Evolutionary conservation across 768 basidiomycete species (phyloP).

Genomic region (Lactarius hengduanensis): DNA sequence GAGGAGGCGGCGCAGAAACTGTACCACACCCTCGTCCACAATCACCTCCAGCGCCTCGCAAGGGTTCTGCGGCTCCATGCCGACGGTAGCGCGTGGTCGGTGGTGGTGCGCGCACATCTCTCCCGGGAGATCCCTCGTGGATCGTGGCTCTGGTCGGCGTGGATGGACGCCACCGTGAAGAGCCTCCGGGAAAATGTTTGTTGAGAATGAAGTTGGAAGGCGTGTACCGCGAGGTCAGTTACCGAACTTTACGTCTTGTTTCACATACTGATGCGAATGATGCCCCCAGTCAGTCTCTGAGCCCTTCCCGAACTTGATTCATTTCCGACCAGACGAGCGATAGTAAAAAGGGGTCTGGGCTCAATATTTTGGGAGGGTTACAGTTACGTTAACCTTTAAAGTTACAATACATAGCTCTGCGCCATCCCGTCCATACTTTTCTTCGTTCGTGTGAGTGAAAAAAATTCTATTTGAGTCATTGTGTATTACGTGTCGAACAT

Average conservation of each 20-base stretch:
- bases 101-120: conserved; percentile 49
- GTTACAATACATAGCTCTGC: background rate
- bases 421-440: background rate
- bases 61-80: conserved; percentile 52
- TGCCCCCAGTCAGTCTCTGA: conserved; percentile 49
- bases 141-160: conserved; percentile 47
- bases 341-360: background rate
- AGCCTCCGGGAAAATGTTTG: conserved; percentile 53
- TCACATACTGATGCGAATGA: conserved; percentile 7
- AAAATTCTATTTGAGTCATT: background rate
- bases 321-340: conserved; percentile 36
- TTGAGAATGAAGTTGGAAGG: conserved; percentile 58
- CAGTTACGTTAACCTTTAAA: background rate
- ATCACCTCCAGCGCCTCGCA: conserved; percentile 57
- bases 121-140: conserved; percentile 43
- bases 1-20: conserved; percentile 56
- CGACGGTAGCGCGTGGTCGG: conserved; percentile 51
- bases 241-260: background rate
- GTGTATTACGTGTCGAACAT: background rate
- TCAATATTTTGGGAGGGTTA: background rate
- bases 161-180: conserved; percentile 36
- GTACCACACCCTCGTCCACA: conserved; percentile 60
- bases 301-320: conserved; percentile 54
- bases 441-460: background rate
- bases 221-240: conserved; percentile 53